Conservation (phyloP, 2,329 filamentous ascomycete species). For the Aspergillus ochraceoroseus region DNA sequence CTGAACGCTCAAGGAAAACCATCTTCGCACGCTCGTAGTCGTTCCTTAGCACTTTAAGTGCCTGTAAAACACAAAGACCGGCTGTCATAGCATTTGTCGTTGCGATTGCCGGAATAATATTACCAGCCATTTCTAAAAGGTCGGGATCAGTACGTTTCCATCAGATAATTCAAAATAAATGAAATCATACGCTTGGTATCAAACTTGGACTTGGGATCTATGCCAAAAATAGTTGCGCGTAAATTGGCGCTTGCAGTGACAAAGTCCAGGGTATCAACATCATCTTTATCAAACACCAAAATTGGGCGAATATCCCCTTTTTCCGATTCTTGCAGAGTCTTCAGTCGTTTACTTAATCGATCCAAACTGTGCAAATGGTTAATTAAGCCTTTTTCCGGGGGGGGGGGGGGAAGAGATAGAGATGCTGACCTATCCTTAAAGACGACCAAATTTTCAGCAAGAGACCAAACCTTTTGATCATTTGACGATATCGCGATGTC, state of each 20-base stretch:
- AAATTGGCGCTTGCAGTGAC: slow-evolving; percentile 88
- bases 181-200: slow-evolving; percentile 69
- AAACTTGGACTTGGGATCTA: slow-evolving; percentile 83
- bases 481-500: slow-evolving; percentile 54
- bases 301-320: slow-evolving; percentile 48
- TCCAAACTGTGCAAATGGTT: slow-evolving; percentile 52
- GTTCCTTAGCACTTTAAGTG: slow-evolving; percentile 79
- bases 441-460: slow-evolving; percentile 76
- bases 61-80: slow-evolving; percentile 82
- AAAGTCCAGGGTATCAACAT: slow-evolving; percentile 90
- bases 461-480: slow-evolving; percentile 74
- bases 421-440: slow-evolving; percentile 65
- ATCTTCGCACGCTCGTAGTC: slow-evolving; percentile 70
- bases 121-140: slow-evolving; percentile 81
- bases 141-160: slow-evolving; percentile 6
- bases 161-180: not conserved
- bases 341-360: slow-evolving; percentile 68
- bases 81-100: slow-evolving; percentile 97
- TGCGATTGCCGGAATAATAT: slow-evolving; percentile 97
- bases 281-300: slow-evolving; percentile 93
- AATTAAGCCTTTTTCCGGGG: slow-evolving; percentile 12
- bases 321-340: slow-evolving; percentile 56
- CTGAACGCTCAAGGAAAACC: slow-evolving; percentile 71
- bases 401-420: not conserved
- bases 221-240: slow-evolving; percentile 80